These are phyloP conservation scores for Phlebopus sp. DNA, from an alignment of 1,284 basidiomycete genomes.

Conservation along the genomic window DNA sequence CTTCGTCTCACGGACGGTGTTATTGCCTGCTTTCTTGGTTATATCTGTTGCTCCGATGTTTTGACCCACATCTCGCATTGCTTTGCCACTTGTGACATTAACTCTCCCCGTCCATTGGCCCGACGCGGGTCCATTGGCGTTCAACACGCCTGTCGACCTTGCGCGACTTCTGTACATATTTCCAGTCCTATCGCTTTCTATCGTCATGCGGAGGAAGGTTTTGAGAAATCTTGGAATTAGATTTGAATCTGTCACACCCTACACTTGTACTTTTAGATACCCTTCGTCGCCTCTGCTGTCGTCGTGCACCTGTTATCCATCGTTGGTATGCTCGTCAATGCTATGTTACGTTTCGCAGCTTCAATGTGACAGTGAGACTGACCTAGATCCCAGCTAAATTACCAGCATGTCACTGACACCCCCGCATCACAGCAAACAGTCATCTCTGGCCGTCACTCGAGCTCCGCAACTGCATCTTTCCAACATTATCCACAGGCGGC, in stretches of 20 bases:
- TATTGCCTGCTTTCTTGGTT: no score
- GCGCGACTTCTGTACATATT: not conserved
- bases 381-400: not conserved
- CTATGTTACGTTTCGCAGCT: not conserved
- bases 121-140: not conserved
- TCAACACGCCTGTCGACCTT: not conserved
- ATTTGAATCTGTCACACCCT: not conserved
- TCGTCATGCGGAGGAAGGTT: no score
- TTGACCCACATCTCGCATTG: no score
- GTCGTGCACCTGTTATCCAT: not conserved
- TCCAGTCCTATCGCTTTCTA: not conserved
- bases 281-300: not conserved
- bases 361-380: not conserved
- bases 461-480: conserved; percentile 33
- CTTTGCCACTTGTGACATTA: not conserved
- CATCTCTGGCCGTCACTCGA: conserved; percentile 4
- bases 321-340: not conserved
- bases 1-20: not conserved
- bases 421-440: not conserved
- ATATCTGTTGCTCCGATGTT: no score
- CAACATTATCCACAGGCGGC: conserved; percentile 60
- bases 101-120: not conserved
- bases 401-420: no score
- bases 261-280: not conserved
- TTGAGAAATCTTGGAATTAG: conserved; percentile 2